Conservation (phyloP, 768 basidiomycete genomes). For the Pulveroboletus frians region DNA sequence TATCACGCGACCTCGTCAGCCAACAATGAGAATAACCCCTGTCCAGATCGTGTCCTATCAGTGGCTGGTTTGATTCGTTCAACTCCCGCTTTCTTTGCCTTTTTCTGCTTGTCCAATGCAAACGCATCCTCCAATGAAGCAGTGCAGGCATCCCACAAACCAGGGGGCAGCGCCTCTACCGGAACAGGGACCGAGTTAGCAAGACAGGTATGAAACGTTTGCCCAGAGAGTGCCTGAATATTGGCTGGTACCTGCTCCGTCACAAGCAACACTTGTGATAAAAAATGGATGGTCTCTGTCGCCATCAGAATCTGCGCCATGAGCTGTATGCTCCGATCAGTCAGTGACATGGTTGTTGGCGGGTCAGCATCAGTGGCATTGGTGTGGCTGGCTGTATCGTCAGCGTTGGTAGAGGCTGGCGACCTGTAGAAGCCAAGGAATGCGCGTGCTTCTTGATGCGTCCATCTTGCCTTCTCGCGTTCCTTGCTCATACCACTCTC, state of each 20-base stretch:
- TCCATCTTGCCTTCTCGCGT: slow-evolving; percentile 69
- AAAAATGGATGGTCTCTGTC: slow-evolving; percentile 52
- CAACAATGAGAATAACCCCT: slow-evolving; percentile 38
- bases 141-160: slow-evolving; percentile 44
- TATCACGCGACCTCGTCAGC: slow-evolving; percentile 34
- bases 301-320: slow-evolving; percentile 58
- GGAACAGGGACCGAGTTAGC: slow-evolving; percentile 26
- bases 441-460: slow-evolving; percentile 51
- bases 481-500: slow-evolving; percentile 48
- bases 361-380: slow-evolving; percentile 12
- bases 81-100: slow-evolving; percentile 34
- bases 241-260: slow-evolving; percentile 41
- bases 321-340: slow-evolving; percentile 63
- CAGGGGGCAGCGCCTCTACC: slow-evolving; percentile 24
- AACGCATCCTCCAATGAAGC: slow-evolving; percentile 47
- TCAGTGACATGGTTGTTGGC: slow-evolving; percentile 28
- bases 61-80: slow-evolving; percentile 8
- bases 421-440: slow-evolving; percentile 49
- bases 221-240: slow-evolving; percentile 53
- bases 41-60: slow-evolving; percentile 16
- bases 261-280: slow-evolving; percentile 60
- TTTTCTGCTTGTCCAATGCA: slow-evolving; percentile 43
- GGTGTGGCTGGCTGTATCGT: slow-evolving; percentile 16
- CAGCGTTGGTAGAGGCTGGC: background rate
- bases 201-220: slow-evolving; percentile 51